These are phyloP conservation scores for Sugiyamaella novakii DNA, from an alignment of 1,139 yeast species.

Conservation along the genomic window DNA sequence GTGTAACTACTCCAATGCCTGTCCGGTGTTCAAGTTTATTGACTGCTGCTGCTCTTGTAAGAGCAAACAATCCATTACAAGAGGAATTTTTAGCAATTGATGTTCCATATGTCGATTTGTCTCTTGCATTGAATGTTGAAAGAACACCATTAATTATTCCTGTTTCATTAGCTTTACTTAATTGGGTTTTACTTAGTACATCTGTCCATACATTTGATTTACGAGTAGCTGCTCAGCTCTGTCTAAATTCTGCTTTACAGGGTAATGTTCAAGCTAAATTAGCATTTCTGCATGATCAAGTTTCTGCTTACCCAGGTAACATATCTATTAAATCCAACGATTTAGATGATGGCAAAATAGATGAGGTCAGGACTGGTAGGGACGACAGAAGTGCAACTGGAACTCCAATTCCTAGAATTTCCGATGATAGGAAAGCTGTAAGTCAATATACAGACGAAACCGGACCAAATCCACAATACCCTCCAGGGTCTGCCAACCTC, in stretches of 20 bases:
- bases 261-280: conserved; percentile 63
- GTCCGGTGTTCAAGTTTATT: conserved; percentile 68
- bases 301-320: conserved; percentile 46
- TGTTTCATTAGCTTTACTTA: conserved; percentile 70
- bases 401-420: conserved; percentile 9
- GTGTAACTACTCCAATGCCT: conserved; percentile 57
- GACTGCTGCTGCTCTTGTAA: conserved; percentile 75
- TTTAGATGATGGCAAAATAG: conserved; percentile 13
- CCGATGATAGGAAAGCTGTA: background rate
- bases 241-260: conserved; percentile 68
- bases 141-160: conserved; percentile 51
- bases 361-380: conserved; percentile 8
- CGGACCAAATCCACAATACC: background rate
- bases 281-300: conserved; percentile 66
- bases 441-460: background rate
- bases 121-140: conserved; percentile 52
- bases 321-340: conserved; percentile 1
- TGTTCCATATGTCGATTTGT: conserved; percentile 88
- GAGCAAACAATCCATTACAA: conserved; percentile 65
- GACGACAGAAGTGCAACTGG: conserved; percentile 21
- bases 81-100: conserved; percentile 74
- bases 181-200: conserved; percentile 78
- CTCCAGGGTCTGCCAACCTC: conserved; percentile 48
- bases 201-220: conserved; percentile 85
- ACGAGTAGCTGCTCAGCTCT: conserved; percentile 67